Evolutionary conservation across 2,329 filamentous ascomycete species (phyloP).

Genomic region (Botrytis hyacinthi): DNA sequence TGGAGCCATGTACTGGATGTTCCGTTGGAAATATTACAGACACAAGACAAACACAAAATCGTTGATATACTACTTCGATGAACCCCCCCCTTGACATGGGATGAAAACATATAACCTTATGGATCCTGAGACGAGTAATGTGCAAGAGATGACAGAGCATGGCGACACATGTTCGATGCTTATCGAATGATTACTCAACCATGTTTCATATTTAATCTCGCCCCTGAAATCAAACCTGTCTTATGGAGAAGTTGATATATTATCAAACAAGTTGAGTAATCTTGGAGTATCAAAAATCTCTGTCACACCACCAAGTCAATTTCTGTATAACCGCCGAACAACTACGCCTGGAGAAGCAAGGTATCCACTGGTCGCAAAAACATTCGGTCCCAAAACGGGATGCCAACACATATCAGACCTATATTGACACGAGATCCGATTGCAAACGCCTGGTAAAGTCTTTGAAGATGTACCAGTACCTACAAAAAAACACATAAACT

Average conservation of each 20-base stretch:
- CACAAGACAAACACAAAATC: conserved; percentile 21
- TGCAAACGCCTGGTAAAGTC: not conserved
- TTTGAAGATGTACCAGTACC: not conserved
- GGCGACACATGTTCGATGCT: not conserved
- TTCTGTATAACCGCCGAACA: not conserved
- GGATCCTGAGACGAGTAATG: not conserved
- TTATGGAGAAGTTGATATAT: not conserved
- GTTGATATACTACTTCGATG: conserved; percentile 33
- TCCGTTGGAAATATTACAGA: conserved; percentile 21
- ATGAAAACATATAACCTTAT: not conserved
- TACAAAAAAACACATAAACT: not conserved
- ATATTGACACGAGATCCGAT: not conserved
- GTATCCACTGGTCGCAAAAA: not conserved
- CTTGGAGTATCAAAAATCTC: not conserved
- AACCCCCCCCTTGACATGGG: not conserved
- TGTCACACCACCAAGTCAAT: not conserved
- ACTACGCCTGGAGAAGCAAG: not conserved
- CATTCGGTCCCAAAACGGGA: not conserved
- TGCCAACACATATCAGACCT: not conserved
- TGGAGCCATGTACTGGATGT: conserved; percentile 24
- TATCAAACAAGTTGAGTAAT: not conserved
- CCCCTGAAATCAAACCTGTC: not conserved
- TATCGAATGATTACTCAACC: not conserved
- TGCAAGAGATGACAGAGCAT: not conserved
- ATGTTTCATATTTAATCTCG: not conserved